These are phyloP conservation scores for Lanmaoa rubissima DNA, from an alignment of 768 basidiomycete species.

Conservation along the genomic window DNA sequence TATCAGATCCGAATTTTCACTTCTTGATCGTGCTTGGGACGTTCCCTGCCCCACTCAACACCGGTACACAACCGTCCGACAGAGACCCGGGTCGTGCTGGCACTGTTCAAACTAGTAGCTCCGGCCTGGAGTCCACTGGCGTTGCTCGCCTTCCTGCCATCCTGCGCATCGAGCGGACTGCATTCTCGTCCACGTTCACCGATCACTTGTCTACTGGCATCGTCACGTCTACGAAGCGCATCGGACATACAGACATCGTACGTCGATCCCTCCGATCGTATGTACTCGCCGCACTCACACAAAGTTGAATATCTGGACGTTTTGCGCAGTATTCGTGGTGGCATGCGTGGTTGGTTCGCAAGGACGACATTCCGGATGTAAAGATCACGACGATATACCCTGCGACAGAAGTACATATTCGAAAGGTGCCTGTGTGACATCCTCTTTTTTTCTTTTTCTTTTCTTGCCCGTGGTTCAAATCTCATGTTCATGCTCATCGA, in stretches of 20 bases:
- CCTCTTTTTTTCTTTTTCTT: neutral
- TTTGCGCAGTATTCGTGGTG: conserved; percentile 75
- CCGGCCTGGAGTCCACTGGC: conserved; percentile 5
- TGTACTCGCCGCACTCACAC: neutral
- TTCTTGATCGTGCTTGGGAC: conserved; percentile 68
- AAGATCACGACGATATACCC: conserved; percentile 86
- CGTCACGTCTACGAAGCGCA: conserved; percentile 44
- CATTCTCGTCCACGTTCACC: conserved; percentile 47
- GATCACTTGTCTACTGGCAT: conserved; percentile 37
- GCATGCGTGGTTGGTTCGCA: conserved; percentile 63
- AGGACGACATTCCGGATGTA: conserved; percentile 52
- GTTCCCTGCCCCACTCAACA: conserved; percentile 36
- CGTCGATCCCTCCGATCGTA: conserved; percentile 16
- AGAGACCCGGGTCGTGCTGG: neutral
- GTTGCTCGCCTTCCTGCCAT: conserved; percentile 50
- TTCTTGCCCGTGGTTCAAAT: neutral
- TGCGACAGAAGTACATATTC: conserved; percentile 86
- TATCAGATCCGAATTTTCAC: conserved; percentile 56
- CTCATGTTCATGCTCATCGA: neutral
- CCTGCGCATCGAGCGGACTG: conserved; percentile 75
- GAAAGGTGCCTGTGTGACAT: conserved; percentile 42
- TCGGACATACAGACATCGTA: conserved; percentile 70
- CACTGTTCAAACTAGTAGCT: neutral
- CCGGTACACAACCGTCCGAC: neutral
- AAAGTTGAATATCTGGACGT: neutral